phyloP scores from a whole-genome alignment of 495 filamentous ascomycete species.

The Tuber magnatum region DNA sequence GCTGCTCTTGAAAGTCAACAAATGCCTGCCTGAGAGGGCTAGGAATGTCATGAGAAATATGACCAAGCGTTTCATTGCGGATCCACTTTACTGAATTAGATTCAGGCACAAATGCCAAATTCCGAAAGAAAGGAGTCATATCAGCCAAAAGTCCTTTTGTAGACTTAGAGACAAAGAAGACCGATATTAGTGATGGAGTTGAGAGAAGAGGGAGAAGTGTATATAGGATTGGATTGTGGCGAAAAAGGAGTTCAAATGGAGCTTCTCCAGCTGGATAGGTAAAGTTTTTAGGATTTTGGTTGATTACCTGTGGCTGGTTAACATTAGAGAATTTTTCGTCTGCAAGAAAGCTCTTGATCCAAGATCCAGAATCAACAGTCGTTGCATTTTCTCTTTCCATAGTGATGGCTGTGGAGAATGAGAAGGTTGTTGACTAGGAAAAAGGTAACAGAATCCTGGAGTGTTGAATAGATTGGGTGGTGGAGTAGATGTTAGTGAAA shows the following conservation, averaged over 20 bases:
- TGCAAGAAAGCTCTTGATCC: neutral
- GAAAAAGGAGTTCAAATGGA: slow-evolving; percentile 16
- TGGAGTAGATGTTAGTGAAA: no score
- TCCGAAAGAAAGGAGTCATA: slow-evolving; percentile 20
- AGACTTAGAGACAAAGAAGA: slow-evolving; percentile 23
- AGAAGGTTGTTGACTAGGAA: neutral
- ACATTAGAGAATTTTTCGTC: no score
- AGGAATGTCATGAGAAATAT: neutral
- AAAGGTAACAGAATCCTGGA: neutral
- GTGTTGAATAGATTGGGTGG: no score
- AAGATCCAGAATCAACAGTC: neutral
- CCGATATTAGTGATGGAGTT: slow-evolving; percentile 23
- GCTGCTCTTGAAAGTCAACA: neutral
- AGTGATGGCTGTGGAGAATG: neutral
- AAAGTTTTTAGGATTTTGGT: slow-evolving; percentile 2
- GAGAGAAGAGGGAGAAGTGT: slow-evolving; percentile 7
- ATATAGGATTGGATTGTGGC: slow-evolving; percentile 23
- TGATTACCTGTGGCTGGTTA: neutral
- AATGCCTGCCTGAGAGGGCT: neutral
- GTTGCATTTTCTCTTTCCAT: neutral
- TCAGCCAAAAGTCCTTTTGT: slow-evolving; percentile 14
- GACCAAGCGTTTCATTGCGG: neutral
- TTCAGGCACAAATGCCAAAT: slow-evolving; percentile 27
- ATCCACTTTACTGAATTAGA: slow-evolving; percentile 15
- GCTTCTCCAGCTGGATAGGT: slow-evolving; percentile 10